Base-by-base conservation (phyloP, 805 yeast genomes). In the Starmera quercuum region DNA sequence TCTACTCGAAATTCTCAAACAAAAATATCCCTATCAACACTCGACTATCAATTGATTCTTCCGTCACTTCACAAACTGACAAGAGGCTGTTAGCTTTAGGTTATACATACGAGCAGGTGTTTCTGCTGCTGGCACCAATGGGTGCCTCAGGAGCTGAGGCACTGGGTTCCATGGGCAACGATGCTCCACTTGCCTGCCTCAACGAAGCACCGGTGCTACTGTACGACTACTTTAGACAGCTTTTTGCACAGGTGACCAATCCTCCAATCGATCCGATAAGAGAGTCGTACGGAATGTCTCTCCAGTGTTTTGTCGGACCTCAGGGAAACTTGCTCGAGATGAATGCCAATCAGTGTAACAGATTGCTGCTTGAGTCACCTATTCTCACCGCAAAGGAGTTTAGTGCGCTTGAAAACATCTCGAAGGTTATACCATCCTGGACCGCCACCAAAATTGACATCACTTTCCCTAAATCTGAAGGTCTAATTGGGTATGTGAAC, bases 231-330 rank as follows among this genome's bases (percentile, higher is more conserved):
- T 92, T 90, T 71, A 78, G 95, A 52, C 95, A 90, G 60, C 71
- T 90, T 53, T 90, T 90, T 64, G 98, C 98, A 15, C 98, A 90
- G 64, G 98, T 90, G 36, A 90, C 98, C 21, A 90, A 90, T 64
- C 98, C 98, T 37, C 97, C 98, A 32, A 92, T 90, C 55, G 98
- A 90, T 59, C 97, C 98, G 33, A 92, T 90, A 49, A 80, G 97
- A 59, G 98, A 90, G 65, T 80, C 81, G 39, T 84, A 90, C 47
- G 97, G 92, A 53, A 90, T 90, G 98, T 85, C 96, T 10, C 71
- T 92, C 46, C 96, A 90, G 59, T 90, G 98, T 64, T 86, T 83
- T 60, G 79, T 90, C 51, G 98, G 98, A 36, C 97, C 97, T n/a
- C 97, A 92, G 61, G 97, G 95, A 38, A 90, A 90, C 58, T 64